Evolutionary conservation across 202 grass and related monocot genomes (phyloP), one percentile per base, ranked within the genome.

Genomic region (Bolboschoenoplectus hybrid): DNA sequence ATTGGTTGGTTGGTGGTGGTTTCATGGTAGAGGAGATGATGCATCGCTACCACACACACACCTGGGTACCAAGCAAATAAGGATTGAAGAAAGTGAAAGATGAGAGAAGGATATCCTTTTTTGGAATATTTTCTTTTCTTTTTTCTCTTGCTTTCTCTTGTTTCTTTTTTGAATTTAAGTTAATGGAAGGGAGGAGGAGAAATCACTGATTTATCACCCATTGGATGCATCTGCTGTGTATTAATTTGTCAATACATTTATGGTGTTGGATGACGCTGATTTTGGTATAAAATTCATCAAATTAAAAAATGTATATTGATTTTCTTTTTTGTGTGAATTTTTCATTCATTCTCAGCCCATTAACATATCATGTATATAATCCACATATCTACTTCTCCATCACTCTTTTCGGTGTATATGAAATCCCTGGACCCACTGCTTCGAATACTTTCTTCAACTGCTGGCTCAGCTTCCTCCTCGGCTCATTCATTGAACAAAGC

Each of bases 1-100:
- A 84, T 84, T 88, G 86, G 67, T 84, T 88, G 86, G 81, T 88
- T 84, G 86, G 84, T 79, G 69, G 44, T 83, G 67, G 56, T 66
- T 83, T 72, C 78, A 60, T 55, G 51, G 56, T 6, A 32, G 14
- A 74, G 58, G 55, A 61, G 80, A 76, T 67, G 86, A 84, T 83
- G 69, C 80, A 78, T 84, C 47, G 65, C 46, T 78, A 32, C 81
- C 86, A 88, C 86, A 88, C 64, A 72, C 66, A 87, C 64, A 84
- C 81, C 73, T 47, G 19, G 51, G 19, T 74, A 77, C 83, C 69
- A 41, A 58, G 75, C 34, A 84, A 84, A 84, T 74, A 8, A 35
- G 61, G 61, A 65, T 67, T 82, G 60, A 82, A 82, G 80, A 82
- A 71, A 64, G 67, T 83, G 65, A 87, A 66, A 81, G 71, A 43